Base-by-base conservation (phyloP, 306 rosid species). In the Pyrus bretschneideri region DNA sequence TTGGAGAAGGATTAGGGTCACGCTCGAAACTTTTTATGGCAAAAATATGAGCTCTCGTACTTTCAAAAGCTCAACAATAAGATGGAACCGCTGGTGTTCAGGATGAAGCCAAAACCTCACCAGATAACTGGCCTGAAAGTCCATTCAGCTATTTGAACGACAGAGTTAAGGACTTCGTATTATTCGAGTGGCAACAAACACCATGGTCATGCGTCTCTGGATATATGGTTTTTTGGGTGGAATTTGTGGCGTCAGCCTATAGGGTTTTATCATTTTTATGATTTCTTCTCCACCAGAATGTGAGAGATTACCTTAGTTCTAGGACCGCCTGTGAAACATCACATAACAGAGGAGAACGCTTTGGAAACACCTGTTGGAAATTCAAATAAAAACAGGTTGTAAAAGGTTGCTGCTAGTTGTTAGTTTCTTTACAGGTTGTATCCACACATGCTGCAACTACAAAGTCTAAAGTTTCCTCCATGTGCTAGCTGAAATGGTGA, bases 261-360 rank as follows among this genome's bases (percentile, higher is more conserved):
- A 4, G 18, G 54, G 54, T 46, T 46, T 46, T 46, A 46, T 46
- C 54, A 46, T 4, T 46, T 46, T 46, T 46, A 46, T 46, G 18
- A 0, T 46, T 46, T 14, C 54, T 14, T 46, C 17, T 17, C 54
- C 13, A 14, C 5, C 54, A 46, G 19, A 46, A 46, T 46, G 54
- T 17, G 19, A 46, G 54, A 46, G 54, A 46, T 17, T 4, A 46
- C 19, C 5, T 46, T 46, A 23, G 23, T 69, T 69, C 60, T 23
- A 89, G 67, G 40, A 91, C 80, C 33, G 87, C 89, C 58, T 84
- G 85, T 42, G 97, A 91, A 19, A 89, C 73, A 59, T 89, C 89
- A 1, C 75, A 70, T 2, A 79, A 83, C 17, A 91, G 78, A 59
- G 94, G 88, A 2, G 90, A 85, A 2, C 87, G 83, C 55, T 70